Evolutionary conservation across 345 rosid genomes (phyloP), one percentile per base, ranked within the genome.

Genomic region (Moricandia moricandioides): DNA sequence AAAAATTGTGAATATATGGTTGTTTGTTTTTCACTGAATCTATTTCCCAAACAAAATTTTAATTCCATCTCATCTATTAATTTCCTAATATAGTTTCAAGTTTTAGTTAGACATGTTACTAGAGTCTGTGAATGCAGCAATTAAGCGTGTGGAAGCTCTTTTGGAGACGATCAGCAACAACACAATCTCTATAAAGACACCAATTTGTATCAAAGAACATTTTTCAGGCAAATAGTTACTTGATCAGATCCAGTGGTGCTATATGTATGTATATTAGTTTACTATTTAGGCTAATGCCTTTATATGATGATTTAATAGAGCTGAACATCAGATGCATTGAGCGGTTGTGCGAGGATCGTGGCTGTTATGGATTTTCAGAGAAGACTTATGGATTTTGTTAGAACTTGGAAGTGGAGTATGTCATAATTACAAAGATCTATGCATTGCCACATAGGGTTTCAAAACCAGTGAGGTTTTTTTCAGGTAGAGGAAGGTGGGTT

Each of bases 101-200:
- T 92, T 92, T 88, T 98, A 96, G 85, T 78, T 96, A 85, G 99
- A 96, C 78, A 92, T 96, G 97, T 59, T 96, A 83, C 73, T 96
- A 79, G 99, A 91, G 79, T 91, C 99, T 73, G 97, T 89, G 54
- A 92, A 79, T 74, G 88, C 81, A 72, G 83, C 97, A 18, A 86
- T 86, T 77, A 91, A 84, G 79, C 93, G 88, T 35, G 96, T 96
- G 34, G 99, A 89, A 78, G 88, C 67, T 82, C 82, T 96, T 54
- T 69, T 91, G 62, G 98, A 92, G 45, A 89, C 89, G 89, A 83
- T 92, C 45, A 85, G 85, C 80, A 83, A 83, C 70, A 87, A 88
- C 68, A 82, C 87, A 26, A 87, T 89, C 74, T 83, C 87, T 84
- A 56, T 75, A 31, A 91, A 89, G 16, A 68, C 80, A 72, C 90